Percentiles rank a stretch among this genome's conserved stretches.
These are phyloP conservation scores for Rhodotorula graminis DNA, from an alignment of 768 basidiomycete genomes.

Conservation along the genomic window DNA sequence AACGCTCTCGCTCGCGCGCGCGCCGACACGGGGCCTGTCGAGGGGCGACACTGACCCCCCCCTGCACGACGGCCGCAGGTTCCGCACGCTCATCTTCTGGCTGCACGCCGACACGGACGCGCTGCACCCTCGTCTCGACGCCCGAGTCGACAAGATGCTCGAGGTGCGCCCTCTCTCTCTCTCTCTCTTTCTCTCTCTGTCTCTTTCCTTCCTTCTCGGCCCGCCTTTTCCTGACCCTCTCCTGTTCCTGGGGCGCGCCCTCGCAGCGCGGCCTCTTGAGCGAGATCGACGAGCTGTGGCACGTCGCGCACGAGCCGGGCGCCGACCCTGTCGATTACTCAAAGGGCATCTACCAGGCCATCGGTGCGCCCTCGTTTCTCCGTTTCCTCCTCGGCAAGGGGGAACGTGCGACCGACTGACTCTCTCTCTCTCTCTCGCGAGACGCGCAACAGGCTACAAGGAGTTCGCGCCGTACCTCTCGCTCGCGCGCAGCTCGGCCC, in stretches of 20 bases:
- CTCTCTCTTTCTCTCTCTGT: too few species aligned
- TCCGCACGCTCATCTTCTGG: constrained; percentile 84
- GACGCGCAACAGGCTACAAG: constrained; percentile 70
- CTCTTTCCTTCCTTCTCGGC: not conserved
- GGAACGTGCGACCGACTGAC: too few species aligned
- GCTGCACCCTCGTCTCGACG: constrained; percentile 66
- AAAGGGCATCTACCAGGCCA: constrained; percentile 86
- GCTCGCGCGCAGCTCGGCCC: constrained; percentile 2
- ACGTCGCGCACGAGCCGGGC: constrained; percentile 34
- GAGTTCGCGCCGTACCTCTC: constrained; percentile 71
- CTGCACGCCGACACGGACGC: constrained; percentile 65
- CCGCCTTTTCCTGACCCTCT: not conserved
- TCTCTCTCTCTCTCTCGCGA: too few species aligned
- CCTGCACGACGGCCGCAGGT: constrained; percentile 52
- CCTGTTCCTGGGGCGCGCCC: too few species aligned
- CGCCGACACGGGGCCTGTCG: too few species aligned
- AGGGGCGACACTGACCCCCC: too few species aligned
- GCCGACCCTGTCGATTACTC: constrained; percentile 58
- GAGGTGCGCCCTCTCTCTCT: constrained; percentile 53
- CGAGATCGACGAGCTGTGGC: constrained; percentile 57
- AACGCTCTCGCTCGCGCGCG: too few species aligned
- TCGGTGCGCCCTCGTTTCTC: constrained; percentile 60
- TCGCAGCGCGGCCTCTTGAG: constrained; percentile 68
- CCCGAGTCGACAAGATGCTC: constrained; percentile 83
- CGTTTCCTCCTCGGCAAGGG: too few species aligned